Conservation (phyloP, 2,329 filamentous ascomycete genomes). For the Pezicula radicicola region DNA sequence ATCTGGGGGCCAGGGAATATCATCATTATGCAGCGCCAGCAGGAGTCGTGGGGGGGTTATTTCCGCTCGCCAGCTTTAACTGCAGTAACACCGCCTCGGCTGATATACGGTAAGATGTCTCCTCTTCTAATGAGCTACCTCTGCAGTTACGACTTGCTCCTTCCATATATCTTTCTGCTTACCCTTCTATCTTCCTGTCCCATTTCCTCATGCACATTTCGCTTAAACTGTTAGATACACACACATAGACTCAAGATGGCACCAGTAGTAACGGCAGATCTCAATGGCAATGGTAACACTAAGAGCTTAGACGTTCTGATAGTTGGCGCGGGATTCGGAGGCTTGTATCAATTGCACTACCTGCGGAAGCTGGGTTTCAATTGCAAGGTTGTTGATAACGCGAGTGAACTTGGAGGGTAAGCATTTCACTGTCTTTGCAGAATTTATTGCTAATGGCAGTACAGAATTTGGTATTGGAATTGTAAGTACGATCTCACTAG, state of each 20-base stretch:
- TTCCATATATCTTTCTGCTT: not conserved
- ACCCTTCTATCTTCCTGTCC: not conserved
- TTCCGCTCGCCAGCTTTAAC: not conserved
- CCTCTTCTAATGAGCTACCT: too few relatives aligned
- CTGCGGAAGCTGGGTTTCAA: conserved; percentile 31
- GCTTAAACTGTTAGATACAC: not conserved
- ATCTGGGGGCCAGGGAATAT: not conserved
- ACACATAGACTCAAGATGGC: not conserved
- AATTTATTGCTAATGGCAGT: not conserved
- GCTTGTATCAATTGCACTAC: conserved; percentile 32
- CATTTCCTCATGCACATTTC: not conserved
- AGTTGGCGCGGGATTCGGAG: conserved; percentile 37
- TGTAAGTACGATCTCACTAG: conserved; percentile 38
- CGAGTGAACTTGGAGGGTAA: conserved; percentile 37
- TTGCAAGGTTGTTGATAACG: conserved; percentile 35
- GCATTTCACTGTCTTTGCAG: not conserved
- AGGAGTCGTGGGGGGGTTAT: not conserved
- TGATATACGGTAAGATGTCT: not conserved
- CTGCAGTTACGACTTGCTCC: not conserved
- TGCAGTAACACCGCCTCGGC: not conserved
- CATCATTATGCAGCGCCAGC: not conserved
- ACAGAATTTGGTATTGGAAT: conserved; percentile 27
- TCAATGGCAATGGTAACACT: not conserved
- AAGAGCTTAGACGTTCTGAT: conserved; percentile 33
- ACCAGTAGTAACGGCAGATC: not conserved